Conservation (phyloP, 169 alveolate genomes). For the Plasmodium billcollinsi region DNA sequence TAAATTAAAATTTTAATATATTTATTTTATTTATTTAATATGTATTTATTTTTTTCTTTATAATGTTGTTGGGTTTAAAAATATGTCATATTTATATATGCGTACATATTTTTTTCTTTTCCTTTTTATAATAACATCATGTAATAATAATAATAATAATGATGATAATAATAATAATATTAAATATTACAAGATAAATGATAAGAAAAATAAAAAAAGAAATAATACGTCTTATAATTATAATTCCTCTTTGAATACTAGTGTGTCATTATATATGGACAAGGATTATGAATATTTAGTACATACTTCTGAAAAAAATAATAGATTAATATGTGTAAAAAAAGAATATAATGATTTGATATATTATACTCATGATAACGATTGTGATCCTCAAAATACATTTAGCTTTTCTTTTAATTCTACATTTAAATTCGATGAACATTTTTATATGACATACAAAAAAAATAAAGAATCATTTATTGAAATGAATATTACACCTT, state of each 20-base stretch:
- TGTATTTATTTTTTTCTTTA: too few relatives aligned
- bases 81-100: too few relatives aligned
- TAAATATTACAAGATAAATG: not conserved
- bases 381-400: constrained; percentile 71
- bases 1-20: too few relatives aligned
- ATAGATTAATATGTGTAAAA: constrained; percentile 46
- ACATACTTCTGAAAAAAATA: constrained; percentile 43
- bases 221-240: too few relatives aligned
- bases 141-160: not conserved
- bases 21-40: too few relatives aligned
- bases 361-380: constrained; percentile 45
- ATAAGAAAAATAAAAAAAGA: too few relatives aligned
- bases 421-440: constrained; percentile 54
- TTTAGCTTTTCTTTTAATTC: constrained; percentile 76
- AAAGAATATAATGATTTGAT: constrained; percentile 71
- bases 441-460: constrained; percentile 30
- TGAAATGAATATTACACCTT: constrained; percentile 42
- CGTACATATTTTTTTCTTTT: not conserved
- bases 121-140: constrained; percentile 4
- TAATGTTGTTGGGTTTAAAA: too few relatives aligned
- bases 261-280: not conserved
- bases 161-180: not conserved
- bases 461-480: constrained; percentile 57
- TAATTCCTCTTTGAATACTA: not conserved
- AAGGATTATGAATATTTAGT: constrained; percentile 51